Evolutionary conservation across 1,139 yeast genomes (phyloP).

Genomic region (Geotrichum cucujoidarum): DNA sequence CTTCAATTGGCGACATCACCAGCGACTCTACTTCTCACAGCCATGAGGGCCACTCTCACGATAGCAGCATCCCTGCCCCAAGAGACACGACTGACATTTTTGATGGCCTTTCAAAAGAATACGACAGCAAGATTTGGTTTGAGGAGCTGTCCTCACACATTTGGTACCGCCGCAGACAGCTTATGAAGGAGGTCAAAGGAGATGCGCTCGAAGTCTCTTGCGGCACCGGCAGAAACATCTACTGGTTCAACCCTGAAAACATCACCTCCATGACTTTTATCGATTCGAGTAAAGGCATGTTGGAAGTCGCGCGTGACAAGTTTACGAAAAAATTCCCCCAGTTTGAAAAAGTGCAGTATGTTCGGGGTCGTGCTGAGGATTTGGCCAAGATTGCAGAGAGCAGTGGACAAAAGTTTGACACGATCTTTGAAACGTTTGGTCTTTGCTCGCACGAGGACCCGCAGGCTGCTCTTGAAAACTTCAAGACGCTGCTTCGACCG

Average conservation of each 20-base stretch:
- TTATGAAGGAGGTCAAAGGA: constrained; percentile 73
- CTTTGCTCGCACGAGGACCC: constrained; percentile 95
- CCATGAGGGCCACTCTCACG: constrained; percentile 1
- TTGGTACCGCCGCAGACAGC: constrained; percentile 79
- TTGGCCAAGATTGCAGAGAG: constrained; percentile 51
- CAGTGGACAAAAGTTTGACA: constrained; percentile 62
- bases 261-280: constrained; percentile 74
- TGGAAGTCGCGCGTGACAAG: constrained; percentile 72
- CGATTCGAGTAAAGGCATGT: constrained; percentile 82
- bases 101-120: constrained; percentile 70
- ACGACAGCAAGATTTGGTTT: constrained; percentile 77
- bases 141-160: constrained; percentile 81
- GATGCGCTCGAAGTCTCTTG: constrained; percentile 92
- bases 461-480: constrained; percentile 68
- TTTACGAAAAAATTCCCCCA: constrained; percentile 63
- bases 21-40: constrained; percentile 7
- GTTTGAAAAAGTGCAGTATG: constrained; percentile 71
- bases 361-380: constrained; percentile 90
- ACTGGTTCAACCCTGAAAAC: constrained; percentile 57
- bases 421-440: constrained; percentile 90
- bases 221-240: constrained; percentile 92
- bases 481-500: constrained; percentile 68
- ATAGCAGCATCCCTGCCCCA: constrained; percentile 45
- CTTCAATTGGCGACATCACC: constrained; percentile 15
- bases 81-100: constrained; percentile 81